phyloP scores from a whole-genome alignment of 768 basidiomycete genomes.

The Tricholoma furcatifolium region DNA sequence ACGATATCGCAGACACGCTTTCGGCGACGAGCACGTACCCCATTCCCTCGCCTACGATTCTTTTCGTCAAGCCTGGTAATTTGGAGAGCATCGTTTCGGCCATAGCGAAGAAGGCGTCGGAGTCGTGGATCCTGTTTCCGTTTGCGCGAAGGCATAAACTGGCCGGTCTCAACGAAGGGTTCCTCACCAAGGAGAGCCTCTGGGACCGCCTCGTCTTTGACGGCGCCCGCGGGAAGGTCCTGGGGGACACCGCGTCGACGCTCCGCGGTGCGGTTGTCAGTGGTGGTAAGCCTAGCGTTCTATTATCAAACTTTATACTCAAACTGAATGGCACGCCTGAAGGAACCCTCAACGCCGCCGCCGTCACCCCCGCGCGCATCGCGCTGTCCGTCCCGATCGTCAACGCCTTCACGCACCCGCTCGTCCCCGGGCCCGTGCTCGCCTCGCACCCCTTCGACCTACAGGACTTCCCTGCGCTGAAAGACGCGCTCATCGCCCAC shows the following conservation, averaged over 20 bases:
- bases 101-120: conserved; percentile 55
- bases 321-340: conserved; percentile 21
- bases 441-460: conserved; percentile 85
- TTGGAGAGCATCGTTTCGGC: conserved; percentile 50
- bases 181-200: conserved; percentile 72
- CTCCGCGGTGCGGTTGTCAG: conserved; percentile 70
- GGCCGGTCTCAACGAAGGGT: conserved; percentile 67
- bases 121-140: conserved; percentile 51
- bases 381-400: conserved; percentile 78
- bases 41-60: conserved; percentile 73
- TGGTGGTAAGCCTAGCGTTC: conserved; percentile 50
- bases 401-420: conserved; percentile 56
- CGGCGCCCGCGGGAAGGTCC: conserved; percentile 53
- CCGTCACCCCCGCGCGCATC: conserved; percentile 64
- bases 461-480: conserved; percentile 57
- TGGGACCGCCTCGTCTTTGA: conserved; percentile 84
- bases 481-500: conserved; percentile 36
- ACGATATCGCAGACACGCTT: conserved; percentile 46
- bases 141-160: conserved; percentile 81
- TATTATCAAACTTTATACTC: neutral
- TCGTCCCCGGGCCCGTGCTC: conserved; percentile 74
- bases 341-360: conserved; percentile 46
- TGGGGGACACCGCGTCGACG: conserved; percentile 60
- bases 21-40: conserved; percentile 46
- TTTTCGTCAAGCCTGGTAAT: conserved; percentile 72